A percentile compares a stretch with the other conserved stretches of the same genome.
These are phyloP conservation scores for Phytopythium vexans DNA, from an alignment of 352 stramenopile genomes.

Conservation along the genomic window DNA sequence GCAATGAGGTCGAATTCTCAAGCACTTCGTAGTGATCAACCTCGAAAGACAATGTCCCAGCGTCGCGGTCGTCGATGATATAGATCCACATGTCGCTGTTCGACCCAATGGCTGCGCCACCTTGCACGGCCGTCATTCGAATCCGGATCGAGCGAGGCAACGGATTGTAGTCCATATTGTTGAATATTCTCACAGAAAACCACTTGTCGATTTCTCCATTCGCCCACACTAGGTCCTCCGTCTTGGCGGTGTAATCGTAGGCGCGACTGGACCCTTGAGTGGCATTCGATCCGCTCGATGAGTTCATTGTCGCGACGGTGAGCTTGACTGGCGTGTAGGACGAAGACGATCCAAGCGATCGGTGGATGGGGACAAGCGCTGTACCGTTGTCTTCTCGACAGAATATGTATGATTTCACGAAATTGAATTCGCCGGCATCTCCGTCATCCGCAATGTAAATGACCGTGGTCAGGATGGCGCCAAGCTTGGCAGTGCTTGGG, in stretches of 20 bases:
- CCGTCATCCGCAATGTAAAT: slow-evolving; percentile 62
- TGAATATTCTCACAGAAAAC: slow-evolving; percentile 66
- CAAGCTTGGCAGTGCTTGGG: slow-evolving; percentile 32
- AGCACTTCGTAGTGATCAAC: slow-evolving; percentile 53
- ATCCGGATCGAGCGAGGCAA: slow-evolving; percentile 48
- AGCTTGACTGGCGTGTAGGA: slow-evolving; percentile 56
- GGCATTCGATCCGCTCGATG: slow-evolving; percentile 41
- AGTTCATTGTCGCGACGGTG: slow-evolving; percentile 36
- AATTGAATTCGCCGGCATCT: slow-evolving; percentile 63
- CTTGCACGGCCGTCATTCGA: slow-evolving; percentile 38
- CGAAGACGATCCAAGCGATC: slow-evolving; percentile 47
- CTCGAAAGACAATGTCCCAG: slow-evolving; percentile 61
- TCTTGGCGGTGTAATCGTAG: slow-evolving; percentile 59
- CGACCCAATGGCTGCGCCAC: slow-evolving; percentile 47
- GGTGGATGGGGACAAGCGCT: slow-evolving; percentile 48
- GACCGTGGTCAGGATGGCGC: slow-evolving; percentile 17
- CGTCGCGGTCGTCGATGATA: slow-evolving; percentile 73
- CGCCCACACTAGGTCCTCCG: slow-evolving; percentile 48
- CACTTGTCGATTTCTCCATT: slow-evolving; percentile 49
- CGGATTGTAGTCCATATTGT: slow-evolving; percentile 63
- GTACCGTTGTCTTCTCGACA: slow-evolving; percentile 65
- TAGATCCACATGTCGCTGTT: slow-evolving; percentile 58
- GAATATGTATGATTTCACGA: slow-evolving; percentile 45
- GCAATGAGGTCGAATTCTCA: slow-evolving; percentile 43
- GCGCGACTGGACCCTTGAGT: slow-evolving; percentile 55